Percentiles rank a stretch among this genome's conserved stretches.
Conservation (phyloP, 306 rosid genomes). For the Sesbania bispinosa region DNA sequence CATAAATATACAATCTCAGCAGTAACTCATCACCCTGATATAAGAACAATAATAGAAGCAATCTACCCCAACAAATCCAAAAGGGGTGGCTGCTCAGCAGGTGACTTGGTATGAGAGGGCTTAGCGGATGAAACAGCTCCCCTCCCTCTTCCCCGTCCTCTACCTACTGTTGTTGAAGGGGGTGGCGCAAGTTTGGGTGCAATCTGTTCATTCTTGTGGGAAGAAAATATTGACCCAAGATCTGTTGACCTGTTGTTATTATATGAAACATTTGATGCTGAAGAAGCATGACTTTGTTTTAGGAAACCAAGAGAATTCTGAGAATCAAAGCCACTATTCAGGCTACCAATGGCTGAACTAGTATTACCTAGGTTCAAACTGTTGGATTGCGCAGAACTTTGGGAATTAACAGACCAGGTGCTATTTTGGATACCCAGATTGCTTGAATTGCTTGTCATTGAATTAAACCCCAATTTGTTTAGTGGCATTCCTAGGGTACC, state of each 20-base stretch:
- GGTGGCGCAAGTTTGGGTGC: constrained; percentile 93
- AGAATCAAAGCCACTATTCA: constrained; percentile 39
- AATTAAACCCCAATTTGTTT: constrained; percentile 44
- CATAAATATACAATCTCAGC: constrained; percentile 38
- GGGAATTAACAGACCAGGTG: constrained; percentile 59
- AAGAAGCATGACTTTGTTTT: constrained; percentile 53
- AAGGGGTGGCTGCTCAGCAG: constrained; percentile 68
- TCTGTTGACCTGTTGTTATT: constrained; percentile 49
- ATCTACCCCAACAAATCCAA: constrained; percentile 75
- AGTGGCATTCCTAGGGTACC: constrained; percentile 44
- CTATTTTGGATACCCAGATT: constrained; percentile 46
- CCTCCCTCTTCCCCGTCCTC: constrained; percentile 93
- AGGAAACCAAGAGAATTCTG: constrained; percentile 56
- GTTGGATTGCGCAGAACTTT: constrained; percentile 35
- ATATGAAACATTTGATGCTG: constrained; percentile 42
- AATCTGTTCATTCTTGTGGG: constrained; percentile 60
- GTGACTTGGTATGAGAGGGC: constrained; percentile 51
- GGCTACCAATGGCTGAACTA: constrained; percentile 33
- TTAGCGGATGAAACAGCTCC: constrained; percentile 46
- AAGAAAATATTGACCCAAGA: constrained; percentile 80
- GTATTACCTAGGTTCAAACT: constrained; percentile 51
- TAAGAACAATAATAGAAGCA: constrained; percentile 5
- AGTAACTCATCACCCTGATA: constrained; percentile 23
- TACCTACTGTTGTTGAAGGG: constrained; percentile 74
- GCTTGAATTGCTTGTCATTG: constrained; percentile 50